Evolutionary conservation across 2,329 filamentous ascomycete species (phyloP).

Genomic region (Fusarium anguioides): DNA sequence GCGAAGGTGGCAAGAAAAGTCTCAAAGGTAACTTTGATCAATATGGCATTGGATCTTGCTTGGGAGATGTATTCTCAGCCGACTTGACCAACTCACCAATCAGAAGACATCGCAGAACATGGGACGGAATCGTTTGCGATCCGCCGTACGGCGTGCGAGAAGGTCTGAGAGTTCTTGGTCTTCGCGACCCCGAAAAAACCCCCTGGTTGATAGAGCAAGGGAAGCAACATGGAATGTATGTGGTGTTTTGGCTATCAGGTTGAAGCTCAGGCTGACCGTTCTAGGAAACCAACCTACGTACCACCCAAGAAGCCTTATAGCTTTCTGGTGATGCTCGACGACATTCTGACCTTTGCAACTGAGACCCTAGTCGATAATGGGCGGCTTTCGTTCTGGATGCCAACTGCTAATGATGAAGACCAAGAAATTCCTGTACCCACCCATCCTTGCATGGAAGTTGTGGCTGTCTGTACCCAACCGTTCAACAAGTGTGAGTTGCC

Average conservation of each 20-base stretch:
- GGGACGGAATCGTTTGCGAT: conserved; percentile 95
- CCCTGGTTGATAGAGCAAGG: conserved; percentile 75
- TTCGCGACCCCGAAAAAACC: conserved; percentile 72
- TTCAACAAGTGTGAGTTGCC: conserved; percentile 83
- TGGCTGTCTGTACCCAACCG: conserved; percentile 82
- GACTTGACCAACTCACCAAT: conserved; percentile 92
- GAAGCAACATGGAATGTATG: conserved; percentile 74
- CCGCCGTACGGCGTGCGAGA: conserved; percentile 96
- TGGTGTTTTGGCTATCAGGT: conserved; percentile 13
- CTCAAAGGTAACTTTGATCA: conserved; percentile 81
- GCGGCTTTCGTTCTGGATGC: conserved; percentile 96
- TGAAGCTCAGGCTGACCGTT: conserved; percentile 23
- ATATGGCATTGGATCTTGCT: conserved; percentile 73
- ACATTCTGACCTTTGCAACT: conserved; percentile 86
- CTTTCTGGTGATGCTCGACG: conserved; percentile 88
- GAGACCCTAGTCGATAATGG: conserved; percentile 81
- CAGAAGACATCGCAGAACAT: conserved; percentile 63
- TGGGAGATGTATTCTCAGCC: conserved; percentile 83
- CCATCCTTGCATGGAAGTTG: conserved; percentile 79
- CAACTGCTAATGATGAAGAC: conserved; percentile 83
- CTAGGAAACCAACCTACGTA: conserved; percentile 72
- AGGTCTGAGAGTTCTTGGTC: conserved; percentile 87
- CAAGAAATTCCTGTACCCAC: conserved; percentile 80
- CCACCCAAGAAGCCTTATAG: conserved; percentile 93
- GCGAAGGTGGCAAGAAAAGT: conserved; percentile 66